These are phyloP conservation scores for Graphium sp. DNA, from an alignment of 2,329 filamentous ascomycete genomes.

Conservation along the genomic window DNA sequence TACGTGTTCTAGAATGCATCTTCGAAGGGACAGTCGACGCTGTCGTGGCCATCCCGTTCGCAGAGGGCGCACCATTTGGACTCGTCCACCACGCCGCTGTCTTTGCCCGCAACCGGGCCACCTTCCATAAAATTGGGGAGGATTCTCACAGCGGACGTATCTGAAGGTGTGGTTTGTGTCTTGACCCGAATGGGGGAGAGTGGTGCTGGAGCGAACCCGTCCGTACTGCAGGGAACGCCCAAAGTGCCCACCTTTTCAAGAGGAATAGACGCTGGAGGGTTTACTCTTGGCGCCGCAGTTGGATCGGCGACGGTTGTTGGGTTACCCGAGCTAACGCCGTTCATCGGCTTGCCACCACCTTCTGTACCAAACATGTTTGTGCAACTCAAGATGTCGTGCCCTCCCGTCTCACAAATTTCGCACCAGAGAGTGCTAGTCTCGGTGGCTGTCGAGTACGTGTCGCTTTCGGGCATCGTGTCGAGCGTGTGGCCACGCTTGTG, in stretches of 20 bases:
- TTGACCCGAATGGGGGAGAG: constrained; percentile 33
- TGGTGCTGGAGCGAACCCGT: constrained; percentile 34
- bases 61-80: constrained; percentile 95
- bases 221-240: too few species aligned
- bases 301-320: constrained; percentile 9
- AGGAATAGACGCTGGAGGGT: too few species aligned
- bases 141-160: constrained; percentile 17
- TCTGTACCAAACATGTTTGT: constrained; percentile 64
- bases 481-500: constrained; percentile 38
- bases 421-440: constrained; percentile 71
- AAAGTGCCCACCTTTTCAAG: too few species aligned
- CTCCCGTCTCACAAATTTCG: constrained; percentile 84
- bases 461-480: constrained; percentile 55
- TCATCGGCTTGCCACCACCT: constrained; percentile 15
- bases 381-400: constrained; percentile 89
- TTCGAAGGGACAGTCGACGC: constrained; percentile 86
- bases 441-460: constrained; percentile 51
- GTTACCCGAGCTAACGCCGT: constrained; percentile 15
- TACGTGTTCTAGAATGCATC: constrained; percentile 63
- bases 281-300: constrained; percentile 4
- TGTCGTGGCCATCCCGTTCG: constrained; percentile 91
- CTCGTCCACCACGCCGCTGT: constrained; percentile 61
- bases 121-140: constrained; percentile 46
- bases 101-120: constrained; percentile 60
- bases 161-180: constrained; percentile 9